Base-by-base conservation (phyloP, 179 eudicot genomes). In the Silene coronaria region DNA sequence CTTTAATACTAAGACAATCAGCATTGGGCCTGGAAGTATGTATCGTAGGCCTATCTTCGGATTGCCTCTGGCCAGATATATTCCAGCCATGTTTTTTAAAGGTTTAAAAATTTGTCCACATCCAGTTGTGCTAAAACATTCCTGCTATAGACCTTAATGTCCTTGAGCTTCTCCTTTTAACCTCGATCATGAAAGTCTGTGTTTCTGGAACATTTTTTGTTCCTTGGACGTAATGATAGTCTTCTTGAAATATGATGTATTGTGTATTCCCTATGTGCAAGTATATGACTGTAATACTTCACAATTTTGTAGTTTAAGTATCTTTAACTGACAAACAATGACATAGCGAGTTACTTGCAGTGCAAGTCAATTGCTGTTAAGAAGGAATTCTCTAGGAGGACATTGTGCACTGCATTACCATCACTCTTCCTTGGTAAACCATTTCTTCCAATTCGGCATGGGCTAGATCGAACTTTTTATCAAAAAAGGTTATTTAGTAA, bases 371-470 rank as follows among this genome's bases (percentile, higher is more conserved):
- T 78, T 68, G 76, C 86, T 78, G 71, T 69, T 70, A 84, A 80
- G 82, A 80, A 82, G 68, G 85, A 84, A 75, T 80, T 79, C 72
- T 82, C 80, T 70, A 77, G 78, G 84, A 84, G 80, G 77, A 76
- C 76, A 7, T 46, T 81, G 72, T 74, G 59, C 80, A 67, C 82
- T 8, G 46, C 76, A 62, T 65, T 82, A 73, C 85, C 84, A 36
- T 87, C 86, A 48, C 62, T 85, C 71, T 82, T 87, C 46, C 87
- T 87, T 76, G 83, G 86, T 79, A 91, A 84, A 68, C 87, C 91
- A 81, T 90, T 84, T 81, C 86, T 85, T 80, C 89, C 79, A 81
- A 77, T 63, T 81, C 81, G 75, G 81, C 71, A 80, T 78, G 77
- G 80, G 71, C 81, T 78, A 30, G 72, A 79, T 69, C 75, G 79